These are phyloP conservation scores for Handroanthus guayacan DNA, from an alignment of 257 asterid species.

Conservation along the genomic window DNA sequence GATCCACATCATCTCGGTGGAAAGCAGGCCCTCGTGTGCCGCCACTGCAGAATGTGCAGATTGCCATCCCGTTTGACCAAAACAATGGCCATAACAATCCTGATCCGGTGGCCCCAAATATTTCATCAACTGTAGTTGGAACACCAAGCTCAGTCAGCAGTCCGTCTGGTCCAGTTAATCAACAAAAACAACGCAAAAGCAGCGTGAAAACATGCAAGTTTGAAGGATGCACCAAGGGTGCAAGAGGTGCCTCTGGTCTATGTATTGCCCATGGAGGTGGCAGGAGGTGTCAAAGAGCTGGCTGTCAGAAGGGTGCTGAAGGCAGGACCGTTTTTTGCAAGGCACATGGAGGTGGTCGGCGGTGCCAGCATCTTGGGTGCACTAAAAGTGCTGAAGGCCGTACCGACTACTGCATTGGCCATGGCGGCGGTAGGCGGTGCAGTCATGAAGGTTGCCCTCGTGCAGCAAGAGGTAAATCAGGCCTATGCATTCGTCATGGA, in stretches of 20 bases:
- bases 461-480: slow-evolving; percentile 70
- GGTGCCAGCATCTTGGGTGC: slow-evolving; percentile 69
- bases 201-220: slow-evolving; percentile 50
- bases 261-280: slow-evolving; percentile 81
- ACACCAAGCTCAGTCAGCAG: slow-evolving; percentile 27
- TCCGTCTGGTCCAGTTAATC: slow-evolving; percentile 33
- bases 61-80: slow-evolving; percentile 24
- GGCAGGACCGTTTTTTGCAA: slow-evolving; percentile 67
- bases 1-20: slow-evolving; percentile 71
- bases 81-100: slow-evolving; percentile 17
- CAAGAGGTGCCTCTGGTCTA: slow-evolving; percentile 75
- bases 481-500: slow-evolving; percentile 69
- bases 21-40: slow-evolving; percentile 52
- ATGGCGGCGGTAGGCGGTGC: slow-evolving; percentile 73
- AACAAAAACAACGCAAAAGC: slow-evolving; percentile 40
- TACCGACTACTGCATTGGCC: slow-evolving; percentile 64
- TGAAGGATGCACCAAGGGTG: slow-evolving; percentile 69
- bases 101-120: slow-evolving; percentile 11
- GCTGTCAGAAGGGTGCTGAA: slow-evolving; percentile 73
- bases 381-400: slow-evolving; percentile 76
- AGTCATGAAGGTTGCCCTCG: slow-evolving; percentile 58
- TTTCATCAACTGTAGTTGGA: slow-evolving; percentile 18
- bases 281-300: slow-evolving; percentile 63
- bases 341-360: slow-evolving; percentile 68
- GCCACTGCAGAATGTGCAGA: slow-evolving; percentile 39